Conservation (phyloP, 345 rosid genomes). For the Melaleuca quinquenervia region DNA sequence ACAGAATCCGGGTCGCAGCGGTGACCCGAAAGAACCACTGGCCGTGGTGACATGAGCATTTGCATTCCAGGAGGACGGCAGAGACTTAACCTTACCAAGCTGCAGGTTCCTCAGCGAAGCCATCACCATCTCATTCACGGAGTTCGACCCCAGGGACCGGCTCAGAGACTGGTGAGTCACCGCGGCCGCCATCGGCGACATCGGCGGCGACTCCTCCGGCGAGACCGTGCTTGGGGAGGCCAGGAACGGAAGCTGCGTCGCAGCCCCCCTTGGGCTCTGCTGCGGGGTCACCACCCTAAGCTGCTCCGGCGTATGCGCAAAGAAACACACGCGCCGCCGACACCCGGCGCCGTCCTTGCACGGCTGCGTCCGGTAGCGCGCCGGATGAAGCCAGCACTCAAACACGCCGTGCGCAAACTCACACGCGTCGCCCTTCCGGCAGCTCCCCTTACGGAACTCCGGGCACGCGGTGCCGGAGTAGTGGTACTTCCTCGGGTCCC, state of each 20-base stretch:
- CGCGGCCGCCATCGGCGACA: constrained; percentile 48
- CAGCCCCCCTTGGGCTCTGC: constrained; percentile 46
- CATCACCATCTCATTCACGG: constrained; percentile 41
- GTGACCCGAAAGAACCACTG: constrained; percentile 29
- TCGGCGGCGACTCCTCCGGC: constrained; percentile 36
- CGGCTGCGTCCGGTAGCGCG: constrained; percentile 83
- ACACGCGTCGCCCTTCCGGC: constrained; percentile 11
- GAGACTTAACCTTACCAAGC: constrained; percentile 45
- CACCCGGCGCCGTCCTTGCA: constrained; percentile 76
- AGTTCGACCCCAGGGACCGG: constrained; percentile 41
- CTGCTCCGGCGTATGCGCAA: constrained; percentile 87
- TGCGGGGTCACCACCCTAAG: constrained; percentile 39
- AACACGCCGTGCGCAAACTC: constrained; percentile 51
- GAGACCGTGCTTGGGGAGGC: constrained; percentile 9
- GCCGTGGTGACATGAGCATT: neutral
- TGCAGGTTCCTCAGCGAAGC: constrained; percentile 58
- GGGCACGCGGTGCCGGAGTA: constrained; percentile 14
- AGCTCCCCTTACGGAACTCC: constrained; percentile 12
- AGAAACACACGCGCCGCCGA: constrained; percentile 74
- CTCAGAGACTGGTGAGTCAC: constrained; percentile 25
- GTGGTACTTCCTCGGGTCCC: constrained; percentile 13
- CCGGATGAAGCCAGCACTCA: constrained; percentile 97
- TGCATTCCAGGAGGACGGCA: constrained; percentile 27
- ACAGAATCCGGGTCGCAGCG: constrained; percentile 45
- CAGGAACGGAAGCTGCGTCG: constrained; percentile 5